Evolutionary conservation across 805 yeast species (phyloP).

Genomic region (Candida broadrunensis): DNA sequence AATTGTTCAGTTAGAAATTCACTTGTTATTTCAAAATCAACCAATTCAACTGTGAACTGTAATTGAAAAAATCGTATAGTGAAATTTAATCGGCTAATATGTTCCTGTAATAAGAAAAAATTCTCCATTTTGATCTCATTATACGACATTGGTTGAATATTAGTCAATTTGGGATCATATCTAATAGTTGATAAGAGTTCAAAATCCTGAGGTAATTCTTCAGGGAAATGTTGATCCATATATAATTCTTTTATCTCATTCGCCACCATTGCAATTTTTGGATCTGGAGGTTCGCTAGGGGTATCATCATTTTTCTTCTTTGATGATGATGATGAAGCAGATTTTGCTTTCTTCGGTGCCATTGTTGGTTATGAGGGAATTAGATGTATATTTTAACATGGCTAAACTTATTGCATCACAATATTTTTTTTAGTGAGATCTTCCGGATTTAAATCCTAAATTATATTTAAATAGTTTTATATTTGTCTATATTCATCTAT

Average conservation of each 20-base stretch:
- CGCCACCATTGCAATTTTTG: not conserved
- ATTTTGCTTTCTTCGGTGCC: not conserved
- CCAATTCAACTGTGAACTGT: slow-evolving; percentile 2
- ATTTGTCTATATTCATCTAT: too few species aligned
- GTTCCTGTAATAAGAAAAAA: slow-evolving; percentile 66
- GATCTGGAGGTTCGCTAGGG: not conserved
- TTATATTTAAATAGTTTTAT: too few species aligned
- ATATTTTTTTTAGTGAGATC: too few species aligned
- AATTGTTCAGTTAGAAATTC: slow-evolving; percentile 36
- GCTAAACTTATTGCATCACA: too few species aligned
- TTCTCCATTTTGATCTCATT: slow-evolving; percentile 21
- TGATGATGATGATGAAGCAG: not conserved
- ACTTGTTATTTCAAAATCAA: slow-evolving; percentile 41
- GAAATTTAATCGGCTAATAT: slow-evolving; percentile 55
- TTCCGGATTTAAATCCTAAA: too few species aligned
- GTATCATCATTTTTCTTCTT: not conserved
- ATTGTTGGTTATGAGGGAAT: too few species aligned
- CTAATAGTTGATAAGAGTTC: slow-evolving; percentile 69
- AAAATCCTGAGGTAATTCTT: slow-evolving; percentile 31
- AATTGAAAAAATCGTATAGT: slow-evolving; percentile 49
- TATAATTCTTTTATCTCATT: not conserved
- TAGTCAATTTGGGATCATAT: slow-evolving; percentile 60
- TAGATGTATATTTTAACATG: too few species aligned
- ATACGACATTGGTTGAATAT: slow-evolving; percentile 21
- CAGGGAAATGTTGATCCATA: slow-evolving; percentile 3